A percentile compares a stretch with the other conserved stretches of the same genome.
Evolutionary conservation across 208 protist species (phyloP).

Genomic region (Leishmania arabica): DNA sequence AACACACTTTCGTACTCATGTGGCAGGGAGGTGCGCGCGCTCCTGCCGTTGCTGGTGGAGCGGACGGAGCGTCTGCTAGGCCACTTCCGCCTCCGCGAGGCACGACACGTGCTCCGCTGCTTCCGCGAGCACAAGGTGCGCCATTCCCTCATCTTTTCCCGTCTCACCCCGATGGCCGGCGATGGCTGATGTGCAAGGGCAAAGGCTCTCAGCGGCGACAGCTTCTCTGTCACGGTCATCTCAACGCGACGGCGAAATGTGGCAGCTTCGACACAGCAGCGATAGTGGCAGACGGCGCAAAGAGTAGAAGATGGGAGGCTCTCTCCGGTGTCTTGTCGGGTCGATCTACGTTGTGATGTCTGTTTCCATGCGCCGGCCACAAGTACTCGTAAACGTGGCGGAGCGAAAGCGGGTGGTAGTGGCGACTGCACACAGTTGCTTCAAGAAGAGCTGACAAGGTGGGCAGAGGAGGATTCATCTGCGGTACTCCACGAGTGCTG

Average conservation of each 20-base stretch:
- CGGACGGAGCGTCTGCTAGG: conserved; percentile 67
- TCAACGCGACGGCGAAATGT: background rate
- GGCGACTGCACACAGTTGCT: background rate
- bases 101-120: conserved; percentile 76
- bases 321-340: background rate
- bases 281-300: background rate
- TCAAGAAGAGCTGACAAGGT: background rate
- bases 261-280: background rate
- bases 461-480: background rate
- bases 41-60: conserved; percentile 61
- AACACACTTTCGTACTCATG: conserved; percentile 53
- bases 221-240: background rate
- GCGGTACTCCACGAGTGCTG: background rate
- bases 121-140: conserved; percentile 73
- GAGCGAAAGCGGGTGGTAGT: background rate
- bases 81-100: conserved; percentile 69
- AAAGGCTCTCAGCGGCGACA: background rate
- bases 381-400: background rate
- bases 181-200: conserved; percentile 12
- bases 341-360: background rate
- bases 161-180: conserved; percentile 50
- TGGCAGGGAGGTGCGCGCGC: conserved; percentile 57
- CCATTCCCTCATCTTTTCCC: conserved; percentile 83
- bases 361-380: background rate
- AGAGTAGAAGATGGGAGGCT: background rate